A percentile compares a stretch with the other conserved stretches of the same genome.
These are phyloP conservation scores for Plantago major DNA, from an alignment of 257 asterid genomes.

Conservation along the genomic window DNA sequence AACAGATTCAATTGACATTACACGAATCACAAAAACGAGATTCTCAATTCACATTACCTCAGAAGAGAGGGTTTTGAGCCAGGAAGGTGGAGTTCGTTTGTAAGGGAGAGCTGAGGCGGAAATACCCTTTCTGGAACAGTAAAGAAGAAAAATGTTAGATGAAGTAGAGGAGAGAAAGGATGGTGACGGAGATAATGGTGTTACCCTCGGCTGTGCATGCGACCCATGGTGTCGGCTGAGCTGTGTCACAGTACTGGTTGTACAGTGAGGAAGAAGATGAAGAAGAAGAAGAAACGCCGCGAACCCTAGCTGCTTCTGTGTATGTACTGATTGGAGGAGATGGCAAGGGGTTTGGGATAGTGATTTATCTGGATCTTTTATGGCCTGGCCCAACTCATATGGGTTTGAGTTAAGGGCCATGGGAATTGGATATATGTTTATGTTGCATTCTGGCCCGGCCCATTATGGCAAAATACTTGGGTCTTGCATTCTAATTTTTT, in stretches of 20 bases:
- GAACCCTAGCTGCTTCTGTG: constrained; percentile 5
- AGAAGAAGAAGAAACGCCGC: constrained; percentile 11
- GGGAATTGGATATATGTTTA: not conserved
- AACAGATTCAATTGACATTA: not conserved
- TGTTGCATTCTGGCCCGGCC: not conserved
- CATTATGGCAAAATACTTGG: not conserved
- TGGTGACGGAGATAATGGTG: not conserved
- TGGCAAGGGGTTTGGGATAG: not conserved
- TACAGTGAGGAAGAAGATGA: constrained; percentile 15
- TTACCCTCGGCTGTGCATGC: constrained; percentile 57
- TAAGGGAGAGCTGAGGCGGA: constrained; percentile 88
- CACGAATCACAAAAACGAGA: not conserved
- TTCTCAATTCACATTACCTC: constrained; percentile 33
- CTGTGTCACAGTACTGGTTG: no score
- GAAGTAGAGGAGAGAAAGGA: no score
- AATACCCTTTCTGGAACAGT: constrained; percentile 59
- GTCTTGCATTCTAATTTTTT: no score
- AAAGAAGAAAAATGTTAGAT: no score
- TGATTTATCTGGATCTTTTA: constrained; percentile 11
- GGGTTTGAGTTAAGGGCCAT: not conserved
- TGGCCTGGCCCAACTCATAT: constrained; percentile 21
- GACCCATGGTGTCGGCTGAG: constrained; percentile 41
- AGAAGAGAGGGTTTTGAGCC: constrained; percentile 69
- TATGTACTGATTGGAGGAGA: no score
- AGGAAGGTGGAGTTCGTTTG: constrained; percentile 76